Evolutionary conservation across 345 rosid genomes (phyloP), one percentile per base, ranked within the genome.

Genomic region (Salix dunnii): DNA sequence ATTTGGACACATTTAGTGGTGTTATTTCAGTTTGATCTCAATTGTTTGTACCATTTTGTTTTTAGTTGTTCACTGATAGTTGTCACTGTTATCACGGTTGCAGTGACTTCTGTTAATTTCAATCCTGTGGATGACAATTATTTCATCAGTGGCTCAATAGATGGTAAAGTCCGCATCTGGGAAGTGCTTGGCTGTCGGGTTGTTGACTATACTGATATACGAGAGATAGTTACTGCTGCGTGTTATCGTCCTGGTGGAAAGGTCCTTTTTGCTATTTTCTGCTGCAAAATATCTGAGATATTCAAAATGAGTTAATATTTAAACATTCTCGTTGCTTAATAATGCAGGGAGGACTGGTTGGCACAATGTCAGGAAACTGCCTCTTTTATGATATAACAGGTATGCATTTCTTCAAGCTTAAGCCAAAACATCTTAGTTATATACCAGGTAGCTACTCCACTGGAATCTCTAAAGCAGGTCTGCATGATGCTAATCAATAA

Each of bases 161-260:
- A 90, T 85, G 92, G 92, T 25, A 90, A 82, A 81, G 91, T 91
- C 68, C 92, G 97, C 30, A 85, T 91, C 70, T 92, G 97, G 97
- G 89, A 91, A 85, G 89, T 87, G 30, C 71, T 78, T 20, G 68
- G 53, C 30, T 82, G 89, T 58, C 83, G 64, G 71, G 94, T 92
- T 76, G 87, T 90, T 65, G 92, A 90, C 82, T 91, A 89, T 75
- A 84, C 89, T 7, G 89, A 87, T 72, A 74, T 85, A 70, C 86
- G 86, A 76, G 92, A 91, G 84, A 90, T 91, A 71, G 90, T 92
- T 71, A 87, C 97, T 72, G 94, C 97, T 27, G 85, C 90, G 55
- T 82, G 88, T 72, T 91, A 90, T 55, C 85, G 73, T 13, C 90
- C 94, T 49, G 83, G 84, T 80, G 97, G 91, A 72, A 89, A 90